Evolutionary conservation across 805 yeast genomes (phyloP), one percentile per base, ranked within the genome.

Genomic region (Clavispora santaluciae): DNA sequence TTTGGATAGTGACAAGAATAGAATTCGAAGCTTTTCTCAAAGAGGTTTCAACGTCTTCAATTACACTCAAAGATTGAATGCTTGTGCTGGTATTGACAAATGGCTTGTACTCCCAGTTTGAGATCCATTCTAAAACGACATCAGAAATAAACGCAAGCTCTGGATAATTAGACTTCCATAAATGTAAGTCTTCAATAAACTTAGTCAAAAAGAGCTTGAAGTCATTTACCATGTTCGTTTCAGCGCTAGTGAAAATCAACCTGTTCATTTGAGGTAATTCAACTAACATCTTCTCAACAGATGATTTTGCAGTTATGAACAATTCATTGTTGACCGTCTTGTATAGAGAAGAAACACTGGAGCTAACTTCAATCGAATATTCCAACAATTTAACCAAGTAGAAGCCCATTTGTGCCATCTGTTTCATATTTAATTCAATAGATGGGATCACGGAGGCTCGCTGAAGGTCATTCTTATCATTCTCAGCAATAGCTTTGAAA

Each of bases 1-100:
- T 75, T 60, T 90, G 97, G 49, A 85, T 73, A 0, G 83, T 73
- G 22, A 90, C 68, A 40, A 89, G 61, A 15, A 87, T 72, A 3
- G 83, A 72, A 13, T 76, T 76, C 4, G 81, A 69, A 3, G 85
- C 53, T 16, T 72, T 65, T 40, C 82, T 68, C 43, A 82, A 67
- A 2, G 64, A 50, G 2, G 41, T 36, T 47, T 84, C 88, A 33
- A 78, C 45, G 5, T 56, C 65, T 24, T 66, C 68, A 4, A 68
- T 44, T 16, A 44, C 20, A 36, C 38, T 33, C n/a, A 54, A 35
- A 17, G 5, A 42, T 37, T 46, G 26, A 16, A 60, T 31, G 3
- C 64, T 53, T 1, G 64, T 57, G 5, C 60, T 52, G 1, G 63
- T 48, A 35, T 53, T 46, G n/a, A 61, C 45, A 20, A 40, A 51